phyloP scores from a whole-genome alignment of 1,284 basidiomycete genomes.

The Puccinia novopanici region DNA sequence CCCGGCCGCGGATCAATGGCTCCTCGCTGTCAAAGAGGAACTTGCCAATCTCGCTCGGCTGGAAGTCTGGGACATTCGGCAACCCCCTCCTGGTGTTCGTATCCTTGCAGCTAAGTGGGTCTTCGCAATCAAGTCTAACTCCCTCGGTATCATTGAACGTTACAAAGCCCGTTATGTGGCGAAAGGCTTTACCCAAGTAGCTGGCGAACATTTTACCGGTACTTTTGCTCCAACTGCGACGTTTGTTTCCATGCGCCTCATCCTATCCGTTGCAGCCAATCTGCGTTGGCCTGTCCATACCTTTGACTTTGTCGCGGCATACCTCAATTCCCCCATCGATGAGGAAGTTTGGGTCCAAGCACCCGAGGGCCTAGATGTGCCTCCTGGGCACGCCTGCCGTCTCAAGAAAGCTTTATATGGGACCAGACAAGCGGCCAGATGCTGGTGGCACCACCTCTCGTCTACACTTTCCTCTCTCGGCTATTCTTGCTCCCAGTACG shows the following conservation, averaged over 20 bases:
- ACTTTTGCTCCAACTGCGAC: conserved; percentile 1
- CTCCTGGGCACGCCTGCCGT: not conserved
- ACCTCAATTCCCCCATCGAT: conserved; percentile 22
- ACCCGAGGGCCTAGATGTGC: not conserved
- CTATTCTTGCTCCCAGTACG: not conserved
- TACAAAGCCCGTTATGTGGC: conserved; percentile 16
- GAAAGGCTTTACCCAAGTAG: not conserved
- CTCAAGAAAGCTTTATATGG: conserved; percentile 5
- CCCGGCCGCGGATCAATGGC: not conserved
- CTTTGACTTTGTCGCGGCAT: conserved; percentile 17
- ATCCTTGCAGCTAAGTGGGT: not conserved
- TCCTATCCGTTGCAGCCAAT: not conserved
- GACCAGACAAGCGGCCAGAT: not conserved
- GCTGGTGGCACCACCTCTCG: conserved; percentile 7
- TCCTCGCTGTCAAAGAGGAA: not conserved
- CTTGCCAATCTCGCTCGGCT: not conserved
- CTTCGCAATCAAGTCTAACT: not conserved
- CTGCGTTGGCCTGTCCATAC: not conserved
- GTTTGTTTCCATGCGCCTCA: not conserved
- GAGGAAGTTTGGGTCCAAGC: conserved; percentile 14
- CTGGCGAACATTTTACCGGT: not conserved
- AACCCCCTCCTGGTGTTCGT: not conserved
- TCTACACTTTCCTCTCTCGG: not conserved
- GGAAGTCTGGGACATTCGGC: not conserved
- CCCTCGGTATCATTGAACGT: not conserved